Evolutionary conservation across 2,329 filamentous ascomycete genomes (phyloP), one percentile per base, ranked within the genome.

Genomic region (Penicillium sp.): DNA sequence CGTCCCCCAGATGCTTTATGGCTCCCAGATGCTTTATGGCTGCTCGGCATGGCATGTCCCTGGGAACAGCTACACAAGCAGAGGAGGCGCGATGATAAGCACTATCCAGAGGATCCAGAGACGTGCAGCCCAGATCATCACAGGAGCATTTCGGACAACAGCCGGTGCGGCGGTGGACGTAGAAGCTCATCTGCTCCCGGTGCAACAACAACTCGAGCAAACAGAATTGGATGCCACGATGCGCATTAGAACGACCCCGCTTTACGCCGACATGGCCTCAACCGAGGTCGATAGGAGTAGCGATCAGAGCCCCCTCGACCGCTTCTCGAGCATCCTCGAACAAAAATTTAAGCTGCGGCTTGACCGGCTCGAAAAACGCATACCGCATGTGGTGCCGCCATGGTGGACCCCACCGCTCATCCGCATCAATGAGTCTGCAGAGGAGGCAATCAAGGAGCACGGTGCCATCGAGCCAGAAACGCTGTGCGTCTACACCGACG

Each of bases 141-240:
- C 37, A 13, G 39, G 40, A 1, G 46, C 33, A 1, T 48, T 48
- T 35, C 46, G 46, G 27, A 43, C 46, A 43, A 43, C 35, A 4
- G 40, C 46, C 13, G 46, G 46, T 33, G 46, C 39, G 6, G 46
- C 46, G 11, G 26, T 43, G 27, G 46, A 48, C 37, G n/a, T 44
- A 1, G 46, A 48, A 44, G 3, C 40, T 34, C 40, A 48, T 40
- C 40, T 44, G 0, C 46, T 48, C 27, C 46, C 46, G 28, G 40
- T 48, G 28, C 34, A 48, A 29, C 40, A 44, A 9, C 41, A 40
- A 48, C 41, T 48, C 0, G 35, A 44, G 46, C 40, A 45, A 44
- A 40, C 46, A 0, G 36, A 40, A 0, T 25, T 48, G 28, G 41
- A 48, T 3, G 32, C 38, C 38, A 40, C 38, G 38, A 40, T 40